Evolutionary conservation across 2,329 filamentous ascomycete genomes (phyloP).

Genomic region (Fusarium dimerum): DNA sequence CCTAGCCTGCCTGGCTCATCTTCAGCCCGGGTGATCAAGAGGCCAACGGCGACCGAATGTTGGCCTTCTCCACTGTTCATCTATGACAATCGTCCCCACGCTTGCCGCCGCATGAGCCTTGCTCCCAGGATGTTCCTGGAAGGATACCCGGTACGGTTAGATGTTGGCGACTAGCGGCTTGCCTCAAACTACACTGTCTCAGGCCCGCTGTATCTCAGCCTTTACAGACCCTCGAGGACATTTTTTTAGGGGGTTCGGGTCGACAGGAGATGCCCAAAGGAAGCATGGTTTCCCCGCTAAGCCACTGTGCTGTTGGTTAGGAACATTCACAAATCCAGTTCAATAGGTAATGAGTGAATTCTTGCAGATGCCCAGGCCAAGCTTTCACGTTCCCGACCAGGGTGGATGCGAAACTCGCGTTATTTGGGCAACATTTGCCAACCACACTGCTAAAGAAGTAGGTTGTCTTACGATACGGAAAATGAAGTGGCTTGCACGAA

Average conservation of each 20-base stretch:
- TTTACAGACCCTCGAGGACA: neutral
- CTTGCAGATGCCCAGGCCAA: constrained; percentile 10
- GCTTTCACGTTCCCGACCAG: neutral
- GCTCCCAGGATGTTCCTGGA: constrained; percentile 24
- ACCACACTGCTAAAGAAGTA: too few relatives aligned
- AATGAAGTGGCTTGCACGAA: neutral
- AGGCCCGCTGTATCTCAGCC: constrained; percentile 5
- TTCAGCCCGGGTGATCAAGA: neutral
- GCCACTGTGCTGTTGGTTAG: neutral
- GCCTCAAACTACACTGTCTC: constrained; percentile 19
- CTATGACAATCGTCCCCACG: constrained; percentile 23
- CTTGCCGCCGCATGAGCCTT: constrained; percentile 22
- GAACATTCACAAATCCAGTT: constrained; percentile 2
- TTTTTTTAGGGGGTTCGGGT: constrained; percentile 3
- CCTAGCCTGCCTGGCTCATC: neutral
- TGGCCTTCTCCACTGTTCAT: constrained; percentile 13
- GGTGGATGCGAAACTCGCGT: neutral
- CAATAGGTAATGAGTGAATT: constrained; percentile 5
- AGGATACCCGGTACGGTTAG: constrained; percentile 11
- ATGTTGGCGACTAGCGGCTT: constrained; percentile 17
- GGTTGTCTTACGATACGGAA: too few relatives aligned
- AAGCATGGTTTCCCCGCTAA: constrained; percentile 1
- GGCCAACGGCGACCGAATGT: constrained; percentile 2
- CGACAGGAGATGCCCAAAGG: constrained; percentile 5
- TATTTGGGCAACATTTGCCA: too few relatives aligned